Conservation (phyloP, 176 grass and related monocot species). For the Lolium perenne region DNA sequence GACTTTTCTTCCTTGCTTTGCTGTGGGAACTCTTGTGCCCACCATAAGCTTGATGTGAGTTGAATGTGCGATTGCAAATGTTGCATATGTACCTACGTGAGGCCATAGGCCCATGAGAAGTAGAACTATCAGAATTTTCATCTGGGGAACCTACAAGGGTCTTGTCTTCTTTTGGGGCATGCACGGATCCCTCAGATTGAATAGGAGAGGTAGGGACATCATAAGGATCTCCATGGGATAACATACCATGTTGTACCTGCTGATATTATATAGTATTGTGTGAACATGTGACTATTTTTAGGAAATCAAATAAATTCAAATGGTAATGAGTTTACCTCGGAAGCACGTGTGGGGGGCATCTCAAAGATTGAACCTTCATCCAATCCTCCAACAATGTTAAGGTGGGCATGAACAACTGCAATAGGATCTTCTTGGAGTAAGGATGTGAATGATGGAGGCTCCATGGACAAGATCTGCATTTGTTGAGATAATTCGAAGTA, state of each 20-base stretch:
- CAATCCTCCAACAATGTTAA: neutral
- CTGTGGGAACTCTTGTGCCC: conserved; percentile 47
- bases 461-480: neutral
- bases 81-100: neutral
- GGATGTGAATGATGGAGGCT: neutral
- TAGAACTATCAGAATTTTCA: neutral
- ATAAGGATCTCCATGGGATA: neutral
- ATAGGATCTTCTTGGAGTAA: conserved; percentile 2
- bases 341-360: neutral
- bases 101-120: neutral
- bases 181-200: neutral
- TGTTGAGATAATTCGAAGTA: neutral
- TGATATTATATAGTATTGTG: neutral
- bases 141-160: neutral
- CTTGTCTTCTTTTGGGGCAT: neutral
- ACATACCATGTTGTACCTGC: neutral
- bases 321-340: neutral
- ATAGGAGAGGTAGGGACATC: neutral
- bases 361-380: neutral
- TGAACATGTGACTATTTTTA: neutral
- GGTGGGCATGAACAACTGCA: neutral
- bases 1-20: conserved; percentile 16
- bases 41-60: conserved; percentile 29
- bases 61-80: neutral
- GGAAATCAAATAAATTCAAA: neutral